These are phyloP conservation scores for Pseudomonodictys pantanalensis DNA, from an alignment of 495 filamentous ascomycete genomes.

Conservation along the genomic window DNA sequence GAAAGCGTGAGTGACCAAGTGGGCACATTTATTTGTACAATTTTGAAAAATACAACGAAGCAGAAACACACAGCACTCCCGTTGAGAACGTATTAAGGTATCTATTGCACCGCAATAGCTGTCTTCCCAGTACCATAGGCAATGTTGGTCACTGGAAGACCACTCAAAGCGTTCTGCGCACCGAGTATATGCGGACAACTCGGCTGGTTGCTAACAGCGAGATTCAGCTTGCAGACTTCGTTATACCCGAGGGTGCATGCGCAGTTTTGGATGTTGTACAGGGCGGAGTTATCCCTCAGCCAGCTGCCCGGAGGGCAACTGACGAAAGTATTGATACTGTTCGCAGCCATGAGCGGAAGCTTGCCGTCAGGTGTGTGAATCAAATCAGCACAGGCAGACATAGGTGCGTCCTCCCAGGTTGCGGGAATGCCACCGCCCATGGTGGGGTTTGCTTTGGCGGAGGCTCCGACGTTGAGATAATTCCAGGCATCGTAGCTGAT, in stretches of 20 bases:
- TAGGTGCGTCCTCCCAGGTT: slow-evolving; percentile 5
- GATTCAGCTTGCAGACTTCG: slow-evolving; percentile 15
- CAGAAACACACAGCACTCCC: too few species aligned
- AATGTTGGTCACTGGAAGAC: background rate
- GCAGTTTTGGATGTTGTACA: slow-evolving; percentile 25
- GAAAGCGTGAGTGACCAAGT: too few species aligned
- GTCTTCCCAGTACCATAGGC: background rate
- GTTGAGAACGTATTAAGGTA: too few species aligned
- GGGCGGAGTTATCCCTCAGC: slow-evolving; percentile 12
- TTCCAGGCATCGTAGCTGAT: slow-evolving; percentile 32
- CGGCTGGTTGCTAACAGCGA: slow-evolving; percentile 28
- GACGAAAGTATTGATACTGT: slow-evolving; percentile 23
- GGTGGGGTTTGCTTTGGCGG: slow-evolving; percentile 5
- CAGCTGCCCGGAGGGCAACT: slow-evolving; percentile 12
- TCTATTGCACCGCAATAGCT: background rate
- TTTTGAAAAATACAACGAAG: too few species aligned
- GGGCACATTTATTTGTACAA: too few species aligned
- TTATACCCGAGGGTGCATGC: slow-evolving; percentile 25
- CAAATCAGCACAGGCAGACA: slow-evolving; percentile 10
- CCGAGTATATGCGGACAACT: slow-evolving; percentile 21
- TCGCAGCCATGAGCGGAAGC: slow-evolving; percentile 25
- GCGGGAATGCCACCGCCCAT: slow-evolving; percentile 22
- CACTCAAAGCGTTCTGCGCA: background rate
- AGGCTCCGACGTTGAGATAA: slow-evolving; percentile 20
- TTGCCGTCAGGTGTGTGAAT: slow-evolving; percentile 18